A percentile compares a stretch with the other conserved stretches of the same genome.
Evolutionary conservation across 2,329 filamentous ascomycete species (phyloP).

Genomic region (Nothophaeocryptopus gaeumannii): DNA sequence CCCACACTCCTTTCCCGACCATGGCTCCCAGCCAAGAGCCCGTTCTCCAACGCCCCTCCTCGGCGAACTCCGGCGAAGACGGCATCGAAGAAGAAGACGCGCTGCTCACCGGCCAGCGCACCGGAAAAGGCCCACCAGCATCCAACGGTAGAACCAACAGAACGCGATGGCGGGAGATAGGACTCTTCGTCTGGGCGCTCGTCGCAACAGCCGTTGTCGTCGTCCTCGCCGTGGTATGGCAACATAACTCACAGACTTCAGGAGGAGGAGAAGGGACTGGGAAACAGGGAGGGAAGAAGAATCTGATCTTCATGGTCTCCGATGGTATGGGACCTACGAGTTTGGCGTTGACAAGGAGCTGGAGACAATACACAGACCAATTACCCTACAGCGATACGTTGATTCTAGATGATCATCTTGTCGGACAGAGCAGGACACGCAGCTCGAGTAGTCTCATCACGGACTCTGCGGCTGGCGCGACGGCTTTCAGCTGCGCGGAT

Average conservation of each 20-base stretch:
- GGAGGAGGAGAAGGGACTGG: slow-evolving; percentile 22
- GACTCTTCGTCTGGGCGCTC: slow-evolving; percentile 78
- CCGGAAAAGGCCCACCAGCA: slow-evolving; percentile 27
- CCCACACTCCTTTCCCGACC: neutral
- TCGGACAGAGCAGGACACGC: slow-evolving; percentile 83
- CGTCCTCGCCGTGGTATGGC: slow-evolving; percentile 75
- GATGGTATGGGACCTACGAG: slow-evolving; percentile 97
- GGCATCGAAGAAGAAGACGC: slow-evolving; percentile 60
- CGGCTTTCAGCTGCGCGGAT: slow-evolving; percentile 84
- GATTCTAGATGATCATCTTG: slow-evolving; percentile 80
- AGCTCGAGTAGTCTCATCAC: slow-evolving; percentile 84
- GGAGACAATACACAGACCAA: slow-evolving; percentile 71
- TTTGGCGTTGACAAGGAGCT: slow-evolving; percentile 80
- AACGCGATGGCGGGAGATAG: slow-evolving; percentile 64
- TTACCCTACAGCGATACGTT: slow-evolving; percentile 74
- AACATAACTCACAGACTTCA: slow-evolving; percentile 49
- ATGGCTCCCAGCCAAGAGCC: slow-evolving; percentile 47
- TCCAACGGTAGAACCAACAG: slow-evolving; percentile 42
- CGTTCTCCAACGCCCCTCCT: slow-evolving; percentile 55
- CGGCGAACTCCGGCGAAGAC: slow-evolving; percentile 55
- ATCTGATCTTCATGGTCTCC: slow-evolving; percentile 98
- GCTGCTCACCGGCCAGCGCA: slow-evolving; percentile 56
- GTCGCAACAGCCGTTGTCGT: slow-evolving; percentile 76
- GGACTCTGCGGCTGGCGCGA: slow-evolving; percentile 94
- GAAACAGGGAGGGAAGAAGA: slow-evolving; percentile 65